A percentile compares a stretch with the other conserved stretches of the same genome.
phyloP scores from a whole-genome alignment of 2,329 filamentous ascomycete genomes.

The Fonsecaea monophora region DNA sequence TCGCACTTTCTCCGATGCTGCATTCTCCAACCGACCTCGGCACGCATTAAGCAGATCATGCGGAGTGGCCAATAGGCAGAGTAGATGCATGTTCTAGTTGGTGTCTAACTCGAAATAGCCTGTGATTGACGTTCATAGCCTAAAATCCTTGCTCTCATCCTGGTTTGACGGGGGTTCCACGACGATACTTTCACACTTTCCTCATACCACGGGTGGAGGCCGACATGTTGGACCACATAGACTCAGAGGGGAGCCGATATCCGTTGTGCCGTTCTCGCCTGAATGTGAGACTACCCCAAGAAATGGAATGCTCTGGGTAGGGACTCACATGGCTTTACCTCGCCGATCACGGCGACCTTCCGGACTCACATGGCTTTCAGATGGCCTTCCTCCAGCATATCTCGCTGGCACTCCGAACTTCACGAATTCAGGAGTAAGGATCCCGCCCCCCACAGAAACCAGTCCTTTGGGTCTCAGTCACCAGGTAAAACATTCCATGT shows the following conservation, averaged over 20 bases:
- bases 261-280: background rate
- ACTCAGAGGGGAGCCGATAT: background rate
- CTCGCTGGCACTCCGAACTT: background rate
- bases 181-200: background rate
- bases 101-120: background rate
- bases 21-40: slow-evolving; percentile 1
- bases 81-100: background rate
- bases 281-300: background rate
- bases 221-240: background rate
- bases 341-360: background rate
- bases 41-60: background rate
- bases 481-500: background rate
- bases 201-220: background rate
- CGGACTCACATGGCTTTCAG: background rate
- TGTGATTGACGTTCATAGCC: background rate
- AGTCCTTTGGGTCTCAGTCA: background rate
- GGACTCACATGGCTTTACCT: background rate
- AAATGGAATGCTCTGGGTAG: background rate
- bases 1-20: background rate
- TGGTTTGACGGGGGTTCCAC: background rate
- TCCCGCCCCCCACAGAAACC: background rate
- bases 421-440: background rate
- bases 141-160: background rate
- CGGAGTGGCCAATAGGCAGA: background rate
- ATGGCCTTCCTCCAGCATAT: background rate